phyloP scores from a whole-genome alignment of 768 basidiomycete genomes.

The Dictyophora rubrovolvata region DNA sequence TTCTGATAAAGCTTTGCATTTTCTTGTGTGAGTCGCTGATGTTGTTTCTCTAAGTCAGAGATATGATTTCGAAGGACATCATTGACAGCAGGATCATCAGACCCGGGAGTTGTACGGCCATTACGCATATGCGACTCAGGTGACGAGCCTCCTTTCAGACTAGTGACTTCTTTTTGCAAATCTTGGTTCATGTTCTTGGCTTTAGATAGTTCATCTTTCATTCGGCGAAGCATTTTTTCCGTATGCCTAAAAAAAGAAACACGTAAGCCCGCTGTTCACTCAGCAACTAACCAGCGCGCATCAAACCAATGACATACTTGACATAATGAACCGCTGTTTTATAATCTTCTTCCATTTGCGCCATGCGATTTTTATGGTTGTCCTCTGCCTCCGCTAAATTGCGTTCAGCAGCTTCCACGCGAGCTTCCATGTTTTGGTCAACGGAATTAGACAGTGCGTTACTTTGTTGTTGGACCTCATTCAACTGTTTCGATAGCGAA shows the following conservation, averaged over 20 bases:
- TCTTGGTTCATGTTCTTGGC: constrained; percentile 74
- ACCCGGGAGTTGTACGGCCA: constrained; percentile 68
- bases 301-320: constrained; percentile 50
- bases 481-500: constrained; percentile 55
- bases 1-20: constrained; percentile 69
- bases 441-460: constrained; percentile 22
- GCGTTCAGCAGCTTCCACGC: constrained; percentile 60
- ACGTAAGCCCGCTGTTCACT: constrained; percentile 9
- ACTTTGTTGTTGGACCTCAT: constrained; percentile 49
- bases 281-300: constrained; percentile 8
- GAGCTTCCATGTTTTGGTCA: constrained; percentile 26
- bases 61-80: constrained; percentile 62
- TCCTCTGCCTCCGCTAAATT: constrained; percentile 73
- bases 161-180: constrained; percentile 79
- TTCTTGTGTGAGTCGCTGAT: constrained; percentile 58
- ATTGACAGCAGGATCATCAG: constrained; percentile 45
- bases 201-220: constrained; percentile 91
- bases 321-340: constrained; percentile 95
- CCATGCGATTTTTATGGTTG: constrained; percentile 67
- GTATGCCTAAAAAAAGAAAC: constrained; percentile 53
- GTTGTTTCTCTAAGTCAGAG: constrained; percentile 68
- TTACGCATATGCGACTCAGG: constrained; percentile 45
- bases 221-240: constrained; percentile 93
- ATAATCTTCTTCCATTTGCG: constrained; percentile 91
- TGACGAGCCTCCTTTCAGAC: constrained; percentile 47